Base-by-base conservation (phyloP, 1,284 basidiomycete genomes). In the Neolentinus lepideus region DNA sequence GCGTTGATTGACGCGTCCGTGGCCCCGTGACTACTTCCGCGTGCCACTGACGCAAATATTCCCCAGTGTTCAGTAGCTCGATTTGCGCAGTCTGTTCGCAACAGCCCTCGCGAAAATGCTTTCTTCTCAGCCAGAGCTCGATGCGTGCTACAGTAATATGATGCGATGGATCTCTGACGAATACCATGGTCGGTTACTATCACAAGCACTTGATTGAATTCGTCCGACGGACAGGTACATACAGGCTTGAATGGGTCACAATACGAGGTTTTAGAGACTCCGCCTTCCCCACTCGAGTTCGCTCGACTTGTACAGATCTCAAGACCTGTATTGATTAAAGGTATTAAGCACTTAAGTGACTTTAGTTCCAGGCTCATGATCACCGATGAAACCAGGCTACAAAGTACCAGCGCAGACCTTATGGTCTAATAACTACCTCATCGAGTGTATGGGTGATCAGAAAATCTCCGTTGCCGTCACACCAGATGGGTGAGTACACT, bases 291-390 rank as follows among this genome's bases (percentile, higher is more conserved):
- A 2, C 64, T 92, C 33, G 83, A 93, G 63, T 93, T 95, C 63
- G 75, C 85, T 38, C 75, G 85, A 51, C 73, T 91, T 27, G 79
- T 89, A 2, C 81, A 85, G 59, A 76, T 88, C 51, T 84, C 85
- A n/a, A 75, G 92, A 58, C 93, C 94, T 1, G 84, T 86, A 3
- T 67, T 95, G 1, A 88, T 94, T 53, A 80, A 80, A 74, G 83
- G 91, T 85, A n/a, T n/a, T n/a, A 54, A 29, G 61, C 53, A 11
- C 11, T 33, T 38, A 31, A n/a, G n/a, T 12, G 3, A 11, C 47
- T n/a, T 25, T 50, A 24, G 6, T 29, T 50, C 27, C n/a, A 21
- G 11, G 10, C n/a, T 46, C 24, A 31, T 43, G n/a, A 50, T 25
- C 21, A 12, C 22, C 3, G 24, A 50, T n/a, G 25, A 4, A 6